Evolutionary conservation across 805 yeast species (phyloP).

Genomic region (Lipomyces japonicus): DNA sequence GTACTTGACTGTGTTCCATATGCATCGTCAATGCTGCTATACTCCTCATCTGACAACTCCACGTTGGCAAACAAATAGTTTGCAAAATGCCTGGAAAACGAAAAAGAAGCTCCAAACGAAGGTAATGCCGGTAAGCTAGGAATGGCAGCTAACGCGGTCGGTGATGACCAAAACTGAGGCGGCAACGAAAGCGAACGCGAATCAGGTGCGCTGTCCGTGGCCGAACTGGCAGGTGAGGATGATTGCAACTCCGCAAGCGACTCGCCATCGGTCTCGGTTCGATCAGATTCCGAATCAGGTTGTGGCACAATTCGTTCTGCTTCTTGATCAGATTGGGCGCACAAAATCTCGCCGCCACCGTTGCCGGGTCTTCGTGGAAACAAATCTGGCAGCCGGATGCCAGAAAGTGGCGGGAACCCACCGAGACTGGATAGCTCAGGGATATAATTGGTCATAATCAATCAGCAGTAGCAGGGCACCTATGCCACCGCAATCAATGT

Average conservation of each 20-base stretch:
- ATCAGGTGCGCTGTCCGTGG: background rate
- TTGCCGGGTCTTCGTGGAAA: slow-evolving; percentile 16
- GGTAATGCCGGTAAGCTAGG: slow-evolving; percentile 1
- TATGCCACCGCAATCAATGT: too few species aligned
- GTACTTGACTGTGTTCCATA: background rate
- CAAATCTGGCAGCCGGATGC: slow-evolving; percentile 19
- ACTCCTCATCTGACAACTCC: slow-evolving; percentile 3
- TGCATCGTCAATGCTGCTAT: background rate
- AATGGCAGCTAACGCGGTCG: background rate
- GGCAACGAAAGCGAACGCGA: slow-evolving; percentile 3
- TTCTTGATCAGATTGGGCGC: background rate
- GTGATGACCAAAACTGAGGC: background rate
- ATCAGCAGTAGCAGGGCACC: too few species aligned
- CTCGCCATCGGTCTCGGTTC: slow-evolving; percentile 1
- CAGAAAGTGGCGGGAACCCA: slow-evolving; percentile 22
- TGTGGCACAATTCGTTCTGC: slow-evolving; percentile 3
- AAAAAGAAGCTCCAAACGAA: slow-evolving; percentile 10
- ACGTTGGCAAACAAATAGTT: slow-evolving; percentile 16
- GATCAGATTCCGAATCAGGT: slow-evolving; percentile 1
- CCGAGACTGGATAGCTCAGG: slow-evolving; percentile 25
- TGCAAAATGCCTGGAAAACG: slow-evolving; percentile 21
- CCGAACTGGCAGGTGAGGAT: background rate
- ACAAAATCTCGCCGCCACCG: background rate
- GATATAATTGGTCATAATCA: slow-evolving; percentile 3
- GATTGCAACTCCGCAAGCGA: background rate